Evolutionary conservation across 148 eudicot genomes (phyloP).

Genomic region (Fagopyrum homotropicum): DNA sequence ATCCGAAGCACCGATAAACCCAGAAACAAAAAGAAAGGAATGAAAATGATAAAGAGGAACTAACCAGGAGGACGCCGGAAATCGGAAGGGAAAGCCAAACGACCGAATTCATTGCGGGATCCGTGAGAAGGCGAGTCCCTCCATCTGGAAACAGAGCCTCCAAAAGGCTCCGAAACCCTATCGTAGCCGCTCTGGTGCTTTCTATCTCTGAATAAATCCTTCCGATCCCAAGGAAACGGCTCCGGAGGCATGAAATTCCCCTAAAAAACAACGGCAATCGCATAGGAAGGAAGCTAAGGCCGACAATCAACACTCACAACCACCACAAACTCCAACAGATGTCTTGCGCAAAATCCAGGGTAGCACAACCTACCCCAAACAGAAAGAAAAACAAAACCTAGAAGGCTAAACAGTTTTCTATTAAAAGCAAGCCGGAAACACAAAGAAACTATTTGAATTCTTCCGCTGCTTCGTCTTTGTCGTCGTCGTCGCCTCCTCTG

Average conservation of each 20-base stretch:
- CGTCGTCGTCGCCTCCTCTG: neutral
- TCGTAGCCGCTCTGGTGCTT: constrained; percentile 29
- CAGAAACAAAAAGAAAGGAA: neutral
- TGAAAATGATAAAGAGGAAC: neutral
- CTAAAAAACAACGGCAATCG: constrained; percentile 16
- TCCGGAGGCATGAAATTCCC: constrained; percentile 78
- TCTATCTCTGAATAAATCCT: constrained; percentile 52
- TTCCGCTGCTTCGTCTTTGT: neutral
- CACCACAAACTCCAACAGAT: neutral
- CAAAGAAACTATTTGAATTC: neutral
- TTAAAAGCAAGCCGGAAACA: neutral
- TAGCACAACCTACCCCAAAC: neutral
- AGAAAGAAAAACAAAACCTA: neutral
- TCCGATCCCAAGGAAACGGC: constrained; percentile 79
- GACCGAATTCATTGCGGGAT: constrained; percentile 30
- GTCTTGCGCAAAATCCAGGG: neutral
- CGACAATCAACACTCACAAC: neutral
- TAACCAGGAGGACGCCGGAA: constrained; percentile 47
- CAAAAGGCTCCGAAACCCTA: constrained; percentile 23
- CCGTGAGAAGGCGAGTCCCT: constrained; percentile 39
- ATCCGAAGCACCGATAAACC: neutral
- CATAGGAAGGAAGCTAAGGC: constrained; percentile 14
- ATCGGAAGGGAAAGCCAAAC: constrained; percentile 39
- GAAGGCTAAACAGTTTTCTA: neutral
- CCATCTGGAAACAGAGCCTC: constrained; percentile 34